These are phyloP conservation scores for Ceratocystis lukuohia DNA, from an alignment of 2,329 filamentous ascomycete species.

Conservation along the genomic window DNA sequence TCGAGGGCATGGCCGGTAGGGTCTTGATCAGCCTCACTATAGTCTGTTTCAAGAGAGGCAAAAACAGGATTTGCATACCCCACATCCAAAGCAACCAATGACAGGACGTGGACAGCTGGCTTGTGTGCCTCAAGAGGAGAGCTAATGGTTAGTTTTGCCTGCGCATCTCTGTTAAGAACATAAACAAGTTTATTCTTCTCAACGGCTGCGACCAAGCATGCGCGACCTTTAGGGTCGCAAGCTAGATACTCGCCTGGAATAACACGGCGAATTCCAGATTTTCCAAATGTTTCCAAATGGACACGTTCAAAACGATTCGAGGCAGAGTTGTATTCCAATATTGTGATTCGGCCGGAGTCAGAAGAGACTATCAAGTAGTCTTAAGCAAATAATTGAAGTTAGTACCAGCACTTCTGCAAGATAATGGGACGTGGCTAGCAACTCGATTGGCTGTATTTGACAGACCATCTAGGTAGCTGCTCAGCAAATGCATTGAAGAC, in stretches of 20 bases:
- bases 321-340: slow-evolving; percentile 78
- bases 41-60: slow-evolving; percentile 86
- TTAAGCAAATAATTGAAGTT: slow-evolving; percentile 30
- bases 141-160: slow-evolving; percentile 91
- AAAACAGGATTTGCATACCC: slow-evolving; percentile 97
- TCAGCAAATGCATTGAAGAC: slow-evolving; percentile 15
- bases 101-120: slow-evolving; percentile 77
- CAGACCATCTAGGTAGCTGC: slow-evolving; percentile 14
- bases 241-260: slow-evolving; percentile 93
- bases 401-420: slow-evolving; percentile 21
- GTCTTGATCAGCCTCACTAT: slow-evolving; percentile 82
- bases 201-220: slow-evolving; percentile 81
- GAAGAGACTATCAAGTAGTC: slow-evolving; percentile 94
- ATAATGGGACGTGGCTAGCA: background rate
- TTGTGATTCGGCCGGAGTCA: slow-evolving; percentile 88
- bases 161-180: slow-evolving; percentile 86
- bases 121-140: slow-evolving; percentile 95
- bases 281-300: slow-evolving; percentile 95
- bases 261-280: slow-evolving; percentile 85
- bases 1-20: slow-evolving; percentile 68
- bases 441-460: slow-evolving; percentile 8
- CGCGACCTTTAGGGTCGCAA: slow-evolving; percentile 87
- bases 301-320: slow-evolving; percentile 80
- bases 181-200: slow-evolving; percentile 99
- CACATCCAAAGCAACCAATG: slow-evolving; percentile 78